These are phyloP conservation scores for Dendrothele bispora DNA, from an alignment of 768 basidiomycete genomes.

Conservation along the genomic window DNA sequence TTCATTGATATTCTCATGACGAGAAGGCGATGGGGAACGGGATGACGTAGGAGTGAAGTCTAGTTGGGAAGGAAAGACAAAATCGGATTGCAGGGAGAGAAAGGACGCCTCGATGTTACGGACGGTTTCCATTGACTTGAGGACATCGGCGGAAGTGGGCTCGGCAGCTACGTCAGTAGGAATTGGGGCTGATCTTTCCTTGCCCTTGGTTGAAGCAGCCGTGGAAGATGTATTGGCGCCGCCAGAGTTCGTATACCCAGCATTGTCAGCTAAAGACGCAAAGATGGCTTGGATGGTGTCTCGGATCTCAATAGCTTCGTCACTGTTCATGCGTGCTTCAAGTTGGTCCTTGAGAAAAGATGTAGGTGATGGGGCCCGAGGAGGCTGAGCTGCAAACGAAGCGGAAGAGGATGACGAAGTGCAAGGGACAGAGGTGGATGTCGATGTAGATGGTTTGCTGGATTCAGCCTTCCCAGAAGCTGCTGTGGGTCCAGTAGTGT, in stretches of 20 bases:
- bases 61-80: constrained; percentile 37
- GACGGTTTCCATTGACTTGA: constrained; percentile 38
- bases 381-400: too few species aligned
- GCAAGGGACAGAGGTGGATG: too few species aligned
- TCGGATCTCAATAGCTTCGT: constrained; percentile 30
- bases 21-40: constrained; percentile 28
- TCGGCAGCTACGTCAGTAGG: constrained; percentile 11
- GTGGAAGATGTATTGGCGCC: too few species aligned
- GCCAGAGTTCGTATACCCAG: too few species aligned
- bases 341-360: constrained; percentile 34
- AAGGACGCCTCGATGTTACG: constrained; percentile 42
- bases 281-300: constrained; percentile 42
- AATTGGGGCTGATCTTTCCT: constrained; percentile 26
- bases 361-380: too few species aligned
- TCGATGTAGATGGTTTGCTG: too few species aligned
- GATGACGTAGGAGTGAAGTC: constrained; percentile 40
- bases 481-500: too few species aligned
- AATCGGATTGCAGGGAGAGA: constrained; percentile 33
- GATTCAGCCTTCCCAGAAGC: too few species aligned
- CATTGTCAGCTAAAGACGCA: constrained; percentile 29
- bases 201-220: constrained; percentile 36
- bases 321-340: constrained; percentile 28
- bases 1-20: too few species aligned
- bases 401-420: too few species aligned
- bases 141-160: constrained; percentile 27